Evolutionary conservation across 1,284 basidiomycete species (phyloP).

Genomic region (Tylopilus orsonianus): DNA sequence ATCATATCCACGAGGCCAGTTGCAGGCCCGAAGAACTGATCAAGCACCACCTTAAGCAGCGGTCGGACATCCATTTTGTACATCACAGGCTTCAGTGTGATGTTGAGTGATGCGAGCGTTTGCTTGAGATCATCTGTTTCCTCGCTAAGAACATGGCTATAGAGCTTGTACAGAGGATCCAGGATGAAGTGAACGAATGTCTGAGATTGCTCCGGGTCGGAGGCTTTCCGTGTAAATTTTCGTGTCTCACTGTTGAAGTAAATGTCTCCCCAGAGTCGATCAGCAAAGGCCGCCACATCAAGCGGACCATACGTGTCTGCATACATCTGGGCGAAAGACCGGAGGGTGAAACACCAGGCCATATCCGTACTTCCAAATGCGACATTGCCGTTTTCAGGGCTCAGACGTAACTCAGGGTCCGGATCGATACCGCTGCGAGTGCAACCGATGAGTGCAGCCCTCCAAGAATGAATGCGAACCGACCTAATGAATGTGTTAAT

Average conservation of each 20-base stretch:
- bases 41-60: slow-evolving; percentile 88
- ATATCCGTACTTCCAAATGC: slow-evolving; percentile 97
- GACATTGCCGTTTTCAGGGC: slow-evolving; percentile 95
- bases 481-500: slow-evolving; percentile 94
- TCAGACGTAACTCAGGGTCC: slow-evolving; percentile 83
- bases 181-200: slow-evolving; percentile 97
- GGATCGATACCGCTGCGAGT: slow-evolving; percentile 76
- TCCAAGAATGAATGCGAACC: slow-evolving; percentile 19
- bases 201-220: slow-evolving; percentile 79
- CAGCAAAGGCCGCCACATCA: slow-evolving; percentile 71
- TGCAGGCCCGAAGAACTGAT: slow-evolving; percentile 93
- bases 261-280: slow-evolving; percentile 97
- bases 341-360: slow-evolving; percentile 96
- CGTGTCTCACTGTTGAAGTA: slow-evolving; percentile 85
- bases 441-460: slow-evolving; percentile 4
- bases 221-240: slow-evolving; percentile 86
- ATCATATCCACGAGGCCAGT: slow-evolving; percentile 93
- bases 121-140: slow-evolving; percentile 82
- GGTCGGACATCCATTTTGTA: slow-evolving; percentile 99
- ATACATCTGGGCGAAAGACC: slow-evolving; percentile 96
- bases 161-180: slow-evolving; percentile 97
- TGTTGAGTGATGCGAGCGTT: slow-evolving; percentile 81
- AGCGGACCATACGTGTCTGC: slow-evolving; percentile 85
- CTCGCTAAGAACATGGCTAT: slow-evolving; percentile 91
- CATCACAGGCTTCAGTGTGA: slow-evolving; percentile 88